phyloP scores from a whole-genome alignment of 495 filamentous ascomycete genomes.

The Aspergillus nidulans region DNA sequence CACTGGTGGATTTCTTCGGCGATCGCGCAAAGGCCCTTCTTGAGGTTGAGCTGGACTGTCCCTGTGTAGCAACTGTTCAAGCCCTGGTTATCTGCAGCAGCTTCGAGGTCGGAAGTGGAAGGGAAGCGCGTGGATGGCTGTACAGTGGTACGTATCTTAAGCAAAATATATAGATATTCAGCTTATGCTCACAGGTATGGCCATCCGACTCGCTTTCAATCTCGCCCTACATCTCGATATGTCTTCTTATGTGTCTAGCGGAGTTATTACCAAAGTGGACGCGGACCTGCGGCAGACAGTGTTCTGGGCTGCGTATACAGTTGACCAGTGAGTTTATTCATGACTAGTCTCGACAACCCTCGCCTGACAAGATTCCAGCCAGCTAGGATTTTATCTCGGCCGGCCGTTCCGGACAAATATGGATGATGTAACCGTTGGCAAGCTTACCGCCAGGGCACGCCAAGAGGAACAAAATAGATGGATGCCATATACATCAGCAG shows the following conservation, averaged over 20 bases:
- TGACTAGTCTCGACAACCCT: too few species aligned
- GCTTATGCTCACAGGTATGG: background rate
- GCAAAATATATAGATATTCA: background rate
- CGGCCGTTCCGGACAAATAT: background rate
- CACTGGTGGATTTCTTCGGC: conserved; percentile 22
- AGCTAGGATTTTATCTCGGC: background rate
- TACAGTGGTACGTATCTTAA: conserved; percentile 17
- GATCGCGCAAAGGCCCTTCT: conserved; percentile 21
- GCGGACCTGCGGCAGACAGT: background rate
- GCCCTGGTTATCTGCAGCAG: conserved; percentile 24
- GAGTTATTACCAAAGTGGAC: background rate
- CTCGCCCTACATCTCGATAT: background rate
- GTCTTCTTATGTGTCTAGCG: background rate
- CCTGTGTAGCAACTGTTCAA: conserved; percentile 23
- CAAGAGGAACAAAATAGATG: background rate
- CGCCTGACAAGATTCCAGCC: background rate
- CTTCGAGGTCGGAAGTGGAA: conserved; percentile 9
- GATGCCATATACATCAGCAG: background rate
- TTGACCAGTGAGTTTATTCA: background rate
- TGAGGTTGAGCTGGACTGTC: conserved; percentile 25
- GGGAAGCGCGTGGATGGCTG: conserved; percentile 27
- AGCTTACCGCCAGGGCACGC: background rate
- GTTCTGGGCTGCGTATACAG: background rate
- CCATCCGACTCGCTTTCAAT: background rate
- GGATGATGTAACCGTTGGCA: background rate